Percentiles rank a stretch among this genome's conserved stretches.
Conservation (phyloP, 1,284 basidiomycete genomes). For the Malassezia globosa region DNA sequence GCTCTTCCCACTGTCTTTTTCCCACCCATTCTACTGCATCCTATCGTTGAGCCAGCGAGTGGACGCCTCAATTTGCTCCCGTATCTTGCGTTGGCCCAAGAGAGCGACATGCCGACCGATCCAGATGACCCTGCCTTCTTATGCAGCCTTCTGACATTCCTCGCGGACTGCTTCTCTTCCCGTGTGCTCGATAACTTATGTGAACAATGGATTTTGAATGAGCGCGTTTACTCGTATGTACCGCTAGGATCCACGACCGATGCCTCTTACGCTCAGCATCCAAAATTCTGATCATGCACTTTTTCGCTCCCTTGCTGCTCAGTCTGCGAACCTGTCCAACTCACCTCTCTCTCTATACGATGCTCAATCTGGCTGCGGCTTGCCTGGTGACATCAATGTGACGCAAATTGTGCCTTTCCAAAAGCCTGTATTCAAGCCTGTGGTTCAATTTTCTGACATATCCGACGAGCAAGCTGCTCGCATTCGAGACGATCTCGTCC, state of each 20-base stretch:
- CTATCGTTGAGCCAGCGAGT: slow-evolving; percentile 7
- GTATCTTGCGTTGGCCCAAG: background rate
- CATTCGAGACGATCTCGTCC: background rate
- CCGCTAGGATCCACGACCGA: background rate
- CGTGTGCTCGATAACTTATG: background rate
- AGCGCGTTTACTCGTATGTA: slow-evolving; percentile 10
- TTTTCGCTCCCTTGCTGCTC: slow-evolving; percentile 7
- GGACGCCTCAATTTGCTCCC: slow-evolving; percentile 8
- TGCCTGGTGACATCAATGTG: slow-evolving; percentile 12
- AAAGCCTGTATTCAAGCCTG: background rate
- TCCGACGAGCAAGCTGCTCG: background rate
- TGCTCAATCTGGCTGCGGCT: slow-evolving; percentile 7
- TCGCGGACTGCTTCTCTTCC: slow-evolving; percentile 2
- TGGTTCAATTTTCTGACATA: slow-evolving; percentile 4
- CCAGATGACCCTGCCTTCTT: slow-evolving; percentile 6
- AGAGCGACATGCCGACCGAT: background rate
- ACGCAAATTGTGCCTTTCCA: background rate
- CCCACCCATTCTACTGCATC: slow-evolving; percentile 16
- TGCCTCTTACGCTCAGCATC: too few relatives aligned
- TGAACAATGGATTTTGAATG: slow-evolving; percentile 7
- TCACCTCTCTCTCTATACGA: slow-evolving; percentile 6
- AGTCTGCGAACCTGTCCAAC: slow-evolving; percentile 6
- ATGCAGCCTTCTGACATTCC: background rate
- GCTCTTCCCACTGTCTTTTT: slow-evolving; percentile 8
- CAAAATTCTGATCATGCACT: background rate